Base-by-base conservation (phyloP, 441 rosid species). In the Euphorbia schlechtendalii region DNA sequence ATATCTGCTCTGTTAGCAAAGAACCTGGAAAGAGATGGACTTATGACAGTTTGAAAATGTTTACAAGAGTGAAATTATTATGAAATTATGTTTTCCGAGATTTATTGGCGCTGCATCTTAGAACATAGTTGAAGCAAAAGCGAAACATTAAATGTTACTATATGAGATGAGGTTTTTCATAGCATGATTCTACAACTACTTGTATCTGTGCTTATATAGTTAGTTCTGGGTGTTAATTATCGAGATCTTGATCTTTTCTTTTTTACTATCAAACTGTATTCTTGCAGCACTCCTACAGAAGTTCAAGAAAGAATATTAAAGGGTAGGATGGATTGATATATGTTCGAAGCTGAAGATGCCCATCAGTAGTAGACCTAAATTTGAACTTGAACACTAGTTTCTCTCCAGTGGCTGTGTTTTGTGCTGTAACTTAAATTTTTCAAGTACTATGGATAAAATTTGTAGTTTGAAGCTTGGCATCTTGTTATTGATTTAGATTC, bases 311-410 rank as follows among this genome's bases (percentile, higher is more conserved):
- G 84, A 74, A 87, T 88, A 77, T 80, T 92, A 66, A 92, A 92
- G 81, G 98, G 98, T 72, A 88, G 98, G 74, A 92, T 90, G 96
- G 99, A 90, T 74, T 90, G 78, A 88, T n/a, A n/a, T n/a, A n/a
- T n/a, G 46, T 40, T 54, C 11, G 10, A 17, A 60, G 49, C 52
- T 9, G 53, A 43, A 69, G 34, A 34, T 24, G 34, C 54, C 57
- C 32, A 25, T 54, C 10, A 20, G 14, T 22, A 36, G 24, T 2
- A 34, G 59, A 56, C 62, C 30, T 27, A 21, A 46, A 43, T 25
- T 68, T 28, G 45, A 53, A 32, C 4, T 25, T 18, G 54, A 60
- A 46, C 22, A 18, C 17, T 25, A 34, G n/a, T 54, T 45, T 32
- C 49, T 32, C 51, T n/a, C 3, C 38, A 15, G 3, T 36, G 46